These are phyloP conservation scores for Ulota crispa DNA, from an alignment of 225 moss, liverwort and hornwort genomes.

Conservation along the genomic window DNA sequence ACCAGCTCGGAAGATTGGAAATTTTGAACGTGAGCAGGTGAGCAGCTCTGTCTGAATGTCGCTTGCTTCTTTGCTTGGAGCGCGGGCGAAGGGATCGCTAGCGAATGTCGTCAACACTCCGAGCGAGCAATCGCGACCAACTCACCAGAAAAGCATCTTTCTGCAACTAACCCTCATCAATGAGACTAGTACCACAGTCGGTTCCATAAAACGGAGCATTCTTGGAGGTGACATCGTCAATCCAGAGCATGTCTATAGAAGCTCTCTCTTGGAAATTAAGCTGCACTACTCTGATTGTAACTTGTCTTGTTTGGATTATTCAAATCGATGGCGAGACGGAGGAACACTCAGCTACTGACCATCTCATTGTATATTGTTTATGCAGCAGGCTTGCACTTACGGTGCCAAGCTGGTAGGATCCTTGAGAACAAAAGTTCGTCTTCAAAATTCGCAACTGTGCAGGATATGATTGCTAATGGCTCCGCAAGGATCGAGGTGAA, in stretches of 20 bases:
- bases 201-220: background rate
- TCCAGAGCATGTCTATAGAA: constrained; percentile 2
- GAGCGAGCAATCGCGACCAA: constrained; percentile 7
- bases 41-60: background rate
- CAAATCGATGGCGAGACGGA: constrained; percentile 23
- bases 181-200: background rate
- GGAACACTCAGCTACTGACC: background rate
- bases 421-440: background rate
- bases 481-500: background rate
- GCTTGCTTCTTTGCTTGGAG: constrained; percentile 22
- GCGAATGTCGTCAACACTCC: background rate
- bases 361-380: constrained; percentile 12
- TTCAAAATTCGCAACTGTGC: background rate
- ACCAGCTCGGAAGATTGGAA: background rate
- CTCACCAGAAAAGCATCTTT: background rate
- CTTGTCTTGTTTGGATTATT: constrained; percentile 9
- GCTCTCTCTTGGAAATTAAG: background rate
- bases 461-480: background rate
- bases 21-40: constrained; percentile 10
- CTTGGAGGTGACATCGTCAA: constrained; percentile 9
- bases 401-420: constrained; percentile 30
- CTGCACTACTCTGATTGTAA: background rate
- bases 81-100: background rate
- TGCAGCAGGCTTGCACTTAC: constrained; percentile 2
- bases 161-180: constrained; percentile 14